Evolutionary conservation across 345 rosid genomes (phyloP).

Genomic region (Eucalyptus caleyi): DNA sequence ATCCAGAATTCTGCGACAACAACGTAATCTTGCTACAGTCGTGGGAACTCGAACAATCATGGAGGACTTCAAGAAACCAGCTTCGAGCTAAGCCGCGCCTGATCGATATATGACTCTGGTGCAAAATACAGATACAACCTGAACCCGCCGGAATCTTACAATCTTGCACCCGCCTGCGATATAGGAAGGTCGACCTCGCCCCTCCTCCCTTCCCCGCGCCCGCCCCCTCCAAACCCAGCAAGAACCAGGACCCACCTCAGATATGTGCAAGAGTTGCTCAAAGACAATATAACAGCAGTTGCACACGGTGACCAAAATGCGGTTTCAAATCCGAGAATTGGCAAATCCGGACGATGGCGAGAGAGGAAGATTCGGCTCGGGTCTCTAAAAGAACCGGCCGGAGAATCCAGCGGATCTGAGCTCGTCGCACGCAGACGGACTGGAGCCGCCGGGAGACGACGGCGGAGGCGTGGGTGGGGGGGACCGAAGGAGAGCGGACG

Average conservation of each 20-base stretch:
- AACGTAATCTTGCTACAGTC: not conserved
- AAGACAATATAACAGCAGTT: not conserved
- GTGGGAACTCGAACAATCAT: not conserved
- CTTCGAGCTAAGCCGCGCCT: not conserved
- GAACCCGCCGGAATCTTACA: not conserved
- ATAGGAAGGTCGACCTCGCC: not conserved
- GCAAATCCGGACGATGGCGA: not conserved
- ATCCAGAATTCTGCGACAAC: not conserved
- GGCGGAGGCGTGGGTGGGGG: not conserved
- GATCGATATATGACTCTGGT: not conserved
- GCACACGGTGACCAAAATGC: not conserved
- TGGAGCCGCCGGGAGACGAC: not conserved
- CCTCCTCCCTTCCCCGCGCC: not conserved
- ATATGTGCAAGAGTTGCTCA: not conserved
- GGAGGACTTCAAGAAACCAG: not conserved
- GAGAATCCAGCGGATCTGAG: not conserved
- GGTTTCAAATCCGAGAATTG: not conserved
- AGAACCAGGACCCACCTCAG: not conserved
- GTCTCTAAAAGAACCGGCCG: not conserved
- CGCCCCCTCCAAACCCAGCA: not conserved
- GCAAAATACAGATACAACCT: not conserved
- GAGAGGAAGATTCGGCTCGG: not conserved
- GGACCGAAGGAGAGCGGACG: not conserved
- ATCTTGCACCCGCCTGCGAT: not conserved
- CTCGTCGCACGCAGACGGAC: not conserved